Base-by-base conservation (phyloP, 768 basidiomycete genomes). In the Rhodotorula sphaerocarpa region DNA sequence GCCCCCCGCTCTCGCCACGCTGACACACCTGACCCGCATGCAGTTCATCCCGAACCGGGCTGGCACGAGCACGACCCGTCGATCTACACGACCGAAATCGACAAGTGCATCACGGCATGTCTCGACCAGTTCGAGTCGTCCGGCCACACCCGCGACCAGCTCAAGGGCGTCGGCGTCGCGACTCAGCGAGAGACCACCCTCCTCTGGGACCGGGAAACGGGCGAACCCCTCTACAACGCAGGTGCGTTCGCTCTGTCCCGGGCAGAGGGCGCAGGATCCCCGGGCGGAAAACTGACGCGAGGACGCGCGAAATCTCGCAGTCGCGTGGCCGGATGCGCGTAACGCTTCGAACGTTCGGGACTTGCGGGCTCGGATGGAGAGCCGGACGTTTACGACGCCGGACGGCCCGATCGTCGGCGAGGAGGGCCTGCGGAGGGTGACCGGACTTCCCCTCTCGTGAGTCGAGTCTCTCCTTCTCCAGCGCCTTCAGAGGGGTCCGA, bases 311-410 rank as follows among this genome's bases (percentile, higher is more conserved):
- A n/a, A n/a, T n/a, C 15, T 12, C 50, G 18, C 75, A 52, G 75
- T 99, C 71, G 95, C 96, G 16, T 99, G 95, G 95, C 85, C 87
- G 63, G 95, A 99, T 75, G 84, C 85, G n/a, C 83, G 95, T 52
- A 96, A 89, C 58, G 88, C 87, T 70, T 82, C 84, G 68, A 82
- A 82, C 7, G 90, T 97, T 23, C 82, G 84, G n/a, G 83, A 86
- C 69, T 88, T 82, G 69, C 83, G 87, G 74, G 79, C 82, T 54
- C 82, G 86, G 71, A 89, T 88, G 14, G 76, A 81, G 57, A 86
- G 86, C 18, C 71, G 52, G 31, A 63, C 36, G 31, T 73, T 71
- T 33, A 23, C 47, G 15, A 69, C 68, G 4, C 61, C 64, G 0
- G 58, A 57, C 20, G 68, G 68, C 7, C 36, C 28, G 18, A 30